Percentiles rank a stretch among this genome's conserved stretches.
These are phyloP conservation scores for Colletotrichum horii DNA, from an alignment of 2,329 filamentous ascomycete species.

Conservation along the genomic window DNA sequence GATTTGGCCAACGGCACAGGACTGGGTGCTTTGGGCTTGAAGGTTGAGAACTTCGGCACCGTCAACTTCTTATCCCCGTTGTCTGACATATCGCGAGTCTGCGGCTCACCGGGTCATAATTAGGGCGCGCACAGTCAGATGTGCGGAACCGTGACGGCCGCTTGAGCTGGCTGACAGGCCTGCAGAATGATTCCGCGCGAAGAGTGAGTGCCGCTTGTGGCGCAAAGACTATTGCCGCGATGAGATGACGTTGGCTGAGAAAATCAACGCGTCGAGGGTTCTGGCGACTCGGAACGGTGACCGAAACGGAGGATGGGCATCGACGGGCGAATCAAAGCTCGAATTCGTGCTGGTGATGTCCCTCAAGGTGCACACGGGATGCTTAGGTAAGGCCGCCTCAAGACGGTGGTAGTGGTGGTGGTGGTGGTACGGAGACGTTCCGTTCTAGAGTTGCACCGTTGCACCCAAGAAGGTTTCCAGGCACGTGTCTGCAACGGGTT, in stretches of 20 bases:
- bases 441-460: background rate
- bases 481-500: constrained; percentile 1
- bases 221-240: background rate
- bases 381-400: background rate
- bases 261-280: background rate
- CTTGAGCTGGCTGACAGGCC: background rate
- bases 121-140: background rate
- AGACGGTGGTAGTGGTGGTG: background rate
- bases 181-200: background rate
- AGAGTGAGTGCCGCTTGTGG: background rate
- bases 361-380: background rate
- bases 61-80: constrained; percentile 15
- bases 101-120: constrained; percentile 10
- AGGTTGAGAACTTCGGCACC: constrained; percentile 78
- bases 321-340: background rate
- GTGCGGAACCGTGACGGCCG: background rate
- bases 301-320: background rate
- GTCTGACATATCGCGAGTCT: constrained; percentile 2
- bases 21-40: constrained; percentile 57
- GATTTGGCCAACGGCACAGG: constrained; percentile 17
- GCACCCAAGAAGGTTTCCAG: background rate
- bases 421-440: background rate
- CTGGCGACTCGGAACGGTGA: background rate
- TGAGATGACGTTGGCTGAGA: background rate
- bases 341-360: background rate